Conservation (phyloP, 2,329 filamentous ascomycete species). For the Pseudocercospora fijiensis region DNA sequence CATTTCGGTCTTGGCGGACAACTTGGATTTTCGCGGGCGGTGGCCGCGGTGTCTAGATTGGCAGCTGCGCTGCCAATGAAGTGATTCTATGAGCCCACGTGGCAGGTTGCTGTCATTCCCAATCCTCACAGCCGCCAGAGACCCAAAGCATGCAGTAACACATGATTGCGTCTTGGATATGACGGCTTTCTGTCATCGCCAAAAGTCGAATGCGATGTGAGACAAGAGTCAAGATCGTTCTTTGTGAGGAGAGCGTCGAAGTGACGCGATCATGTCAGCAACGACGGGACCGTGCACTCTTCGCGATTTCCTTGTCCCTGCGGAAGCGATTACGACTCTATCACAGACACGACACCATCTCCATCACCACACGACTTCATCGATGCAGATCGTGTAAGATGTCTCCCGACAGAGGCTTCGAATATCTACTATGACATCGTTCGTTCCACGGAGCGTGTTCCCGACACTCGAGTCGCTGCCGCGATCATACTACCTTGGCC, state of each 20-base stretch:
- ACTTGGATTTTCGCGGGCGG: no score
- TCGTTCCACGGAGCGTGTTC: conserved; percentile 73
- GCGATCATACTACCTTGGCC: conserved; percentile 90
- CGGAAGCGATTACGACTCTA: not conserved
- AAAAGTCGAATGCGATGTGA: not conserved
- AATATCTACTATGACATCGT: conserved; percentile 45
- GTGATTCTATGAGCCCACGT: not conserved
- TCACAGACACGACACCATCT: not conserved
- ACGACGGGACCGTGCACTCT: not conserved
- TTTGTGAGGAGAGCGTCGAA: not conserved
- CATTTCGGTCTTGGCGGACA: no score
- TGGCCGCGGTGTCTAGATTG: no score
- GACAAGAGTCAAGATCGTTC: not conserved
- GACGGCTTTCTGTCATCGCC: not conserved
- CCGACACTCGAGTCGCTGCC: conserved; percentile 72
- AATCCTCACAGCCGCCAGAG: conserved; percentile 1
- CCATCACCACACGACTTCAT: not conserved
- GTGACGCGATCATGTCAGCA: not conserved
- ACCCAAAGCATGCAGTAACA: conserved; percentile 6
- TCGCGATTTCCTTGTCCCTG: not conserved
- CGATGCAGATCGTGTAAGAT: conserved; percentile 13
- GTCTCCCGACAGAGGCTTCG: conserved; percentile 24
- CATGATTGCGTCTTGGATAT: not conserved
- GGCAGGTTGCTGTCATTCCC: not conserved
- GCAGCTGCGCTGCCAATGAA: no score